Percentiles rank a stretch among this genome's conserved stretches.
phyloP scores from a whole-genome alignment of 441 rosid species.

The Jatropha podagrica region DNA sequence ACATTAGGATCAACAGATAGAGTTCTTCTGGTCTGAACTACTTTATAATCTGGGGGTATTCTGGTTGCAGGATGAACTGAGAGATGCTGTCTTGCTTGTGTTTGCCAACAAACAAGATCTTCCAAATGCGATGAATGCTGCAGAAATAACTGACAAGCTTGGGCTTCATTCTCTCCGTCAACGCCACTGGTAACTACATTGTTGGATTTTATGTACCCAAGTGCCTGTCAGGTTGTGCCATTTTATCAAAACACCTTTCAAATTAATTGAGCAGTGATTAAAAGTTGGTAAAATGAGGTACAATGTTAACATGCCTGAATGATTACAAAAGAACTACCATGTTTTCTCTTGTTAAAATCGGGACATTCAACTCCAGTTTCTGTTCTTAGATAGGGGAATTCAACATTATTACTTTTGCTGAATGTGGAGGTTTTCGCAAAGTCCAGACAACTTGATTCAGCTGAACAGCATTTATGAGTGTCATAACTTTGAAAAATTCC shows the following conservation, averaged over 20 bases:
- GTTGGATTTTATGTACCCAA: not conserved
- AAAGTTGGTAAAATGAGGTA: not conserved
- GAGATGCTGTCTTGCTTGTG: constrained; percentile 79
- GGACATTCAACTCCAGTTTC: not conserved
- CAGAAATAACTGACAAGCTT: too few species aligned
- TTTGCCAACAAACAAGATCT: constrained; percentile 83
- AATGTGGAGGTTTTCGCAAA: not conserved
- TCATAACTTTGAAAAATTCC: not conserved
- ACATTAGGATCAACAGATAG: not conserved
- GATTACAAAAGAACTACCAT: not conserved
- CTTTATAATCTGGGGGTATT: not conserved
- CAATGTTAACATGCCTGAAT: not conserved
- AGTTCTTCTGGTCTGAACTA: not conserved
- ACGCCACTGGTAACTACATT: constrained; percentile 57
- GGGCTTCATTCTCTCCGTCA: too few species aligned
- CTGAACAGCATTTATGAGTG: not conserved
- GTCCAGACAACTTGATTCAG: not conserved
- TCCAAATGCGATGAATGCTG: constrained; percentile 51
- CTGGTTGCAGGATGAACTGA: constrained; percentile 60
- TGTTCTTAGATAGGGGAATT: not conserved
- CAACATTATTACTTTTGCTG: not conserved
- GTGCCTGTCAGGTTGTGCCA: not conserved
- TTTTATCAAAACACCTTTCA: not conserved
- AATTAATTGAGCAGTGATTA: not conserved
- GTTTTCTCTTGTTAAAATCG: not conserved